These are phyloP conservation scores for Ochromonas danica DNA, from an alignment of 108 stramenopile species.

Conservation along the genomic window DNA sequence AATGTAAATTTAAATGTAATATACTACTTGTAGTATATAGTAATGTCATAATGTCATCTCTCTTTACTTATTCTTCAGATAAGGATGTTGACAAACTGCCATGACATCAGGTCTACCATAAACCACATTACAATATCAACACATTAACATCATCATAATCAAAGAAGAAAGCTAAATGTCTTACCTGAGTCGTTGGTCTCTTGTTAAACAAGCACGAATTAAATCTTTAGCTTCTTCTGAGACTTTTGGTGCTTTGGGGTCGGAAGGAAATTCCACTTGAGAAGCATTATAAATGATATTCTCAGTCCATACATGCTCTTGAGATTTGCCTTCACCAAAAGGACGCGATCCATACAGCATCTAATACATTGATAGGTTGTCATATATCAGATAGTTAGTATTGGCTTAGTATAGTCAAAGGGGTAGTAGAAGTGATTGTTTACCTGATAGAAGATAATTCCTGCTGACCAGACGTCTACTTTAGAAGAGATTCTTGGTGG, in stretches of 20 bases:
- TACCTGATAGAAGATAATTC: slow-evolving; percentile 92
- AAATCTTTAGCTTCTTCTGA: slow-evolving; percentile 88
- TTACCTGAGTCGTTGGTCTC: not conserved
- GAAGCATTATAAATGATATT: slow-evolving; percentile 87
- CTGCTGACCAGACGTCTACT: slow-evolving; percentile 98
- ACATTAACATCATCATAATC: too few relatives aligned
- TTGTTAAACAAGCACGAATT: slow-evolving; percentile 77
- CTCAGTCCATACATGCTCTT: slow-evolving; percentile 80
- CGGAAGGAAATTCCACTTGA: slow-evolving; percentile 80
- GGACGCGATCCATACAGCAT: slow-evolving; percentile 94
- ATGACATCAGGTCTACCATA: slow-evolving; percentile 9
- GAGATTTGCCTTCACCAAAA: slow-evolving; percentile 95
- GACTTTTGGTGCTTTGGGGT: slow-evolving; percentile 58
- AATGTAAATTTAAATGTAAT: too few relatives aligned
- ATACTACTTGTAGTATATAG: not conserved
- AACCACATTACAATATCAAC: not conserved
- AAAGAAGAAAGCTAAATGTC: not conserved
- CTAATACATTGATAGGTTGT: not conserved
- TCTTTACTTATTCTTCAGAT: slow-evolving; percentile 11
- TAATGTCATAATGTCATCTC: not conserved
- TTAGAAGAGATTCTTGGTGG: slow-evolving; percentile 71
- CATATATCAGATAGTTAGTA: not conserved
- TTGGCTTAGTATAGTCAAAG: not conserved
- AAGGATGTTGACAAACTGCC: slow-evolving; percentile 32
- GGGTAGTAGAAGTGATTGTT: not conserved